These are phyloP conservation scores for Coffea humblotiana DNA, from an alignment of 305 asterid species.

Conservation along the genomic window DNA sequence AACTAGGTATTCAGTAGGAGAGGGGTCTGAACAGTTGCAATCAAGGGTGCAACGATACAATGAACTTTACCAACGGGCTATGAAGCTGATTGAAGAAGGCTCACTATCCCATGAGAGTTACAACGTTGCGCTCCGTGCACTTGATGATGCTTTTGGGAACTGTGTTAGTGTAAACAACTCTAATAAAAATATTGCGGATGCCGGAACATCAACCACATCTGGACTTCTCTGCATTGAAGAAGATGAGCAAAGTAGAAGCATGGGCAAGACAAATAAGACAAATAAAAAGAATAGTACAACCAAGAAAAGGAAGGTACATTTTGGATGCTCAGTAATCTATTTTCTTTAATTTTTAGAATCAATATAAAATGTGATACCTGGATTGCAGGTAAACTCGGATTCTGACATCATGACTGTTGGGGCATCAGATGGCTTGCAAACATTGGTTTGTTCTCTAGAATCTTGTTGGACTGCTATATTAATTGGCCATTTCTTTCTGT, in stretches of 20 bases:
- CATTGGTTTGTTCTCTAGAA: slow-evolving; percentile 57
- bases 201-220: slow-evolving; percentile 72
- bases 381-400: slow-evolving; percentile 72
- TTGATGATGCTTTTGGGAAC: slow-evolving; percentile 80
- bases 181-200: slow-evolving; percentile 66
- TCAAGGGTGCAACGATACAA: slow-evolving; percentile 82
- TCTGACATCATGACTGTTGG: slow-evolving; percentile 65
- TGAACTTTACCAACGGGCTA: slow-evolving; percentile 74
- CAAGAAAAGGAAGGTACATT: slow-evolving; percentile 86
- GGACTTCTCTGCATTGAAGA: slow-evolving; percentile 83
- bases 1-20: slow-evolving; percentile 50
- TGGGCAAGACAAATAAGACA: slow-evolving; percentile 69
- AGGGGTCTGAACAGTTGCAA: slow-evolving; percentile 66
- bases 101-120: slow-evolving; percentile 86
- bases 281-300: slow-evolving; percentile 61
- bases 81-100: slow-evolving; percentile 90
- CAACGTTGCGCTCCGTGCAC: slow-evolving; percentile 56
- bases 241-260: slow-evolving; percentile 73
- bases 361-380: slow-evolving; percentile 8
- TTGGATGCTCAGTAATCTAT: slow-evolving; percentile 16
- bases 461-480: background rate
- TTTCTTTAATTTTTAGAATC: background rate
- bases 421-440: slow-evolving; percentile 74
- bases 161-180: slow-evolving; percentile 72
- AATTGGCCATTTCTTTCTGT: background rate